Conservation (phyloP, 2,329 filamentous ascomycete species). For the Colletotrichum spaethianum region DNA sequence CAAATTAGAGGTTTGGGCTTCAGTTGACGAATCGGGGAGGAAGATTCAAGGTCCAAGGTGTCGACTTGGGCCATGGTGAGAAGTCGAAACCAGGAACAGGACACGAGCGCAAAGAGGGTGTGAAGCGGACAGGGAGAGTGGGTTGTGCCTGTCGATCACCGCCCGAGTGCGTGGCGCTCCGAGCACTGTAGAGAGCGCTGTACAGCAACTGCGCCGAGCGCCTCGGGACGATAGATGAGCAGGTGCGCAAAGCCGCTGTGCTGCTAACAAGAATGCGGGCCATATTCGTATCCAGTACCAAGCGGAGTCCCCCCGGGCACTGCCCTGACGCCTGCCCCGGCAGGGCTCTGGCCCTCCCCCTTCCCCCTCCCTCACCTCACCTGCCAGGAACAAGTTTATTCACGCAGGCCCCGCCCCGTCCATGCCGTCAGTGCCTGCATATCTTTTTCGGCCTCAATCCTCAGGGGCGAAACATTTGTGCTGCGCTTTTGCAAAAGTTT, state of each 20-base stretch:
- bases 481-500: slow-evolving; percentile 15
- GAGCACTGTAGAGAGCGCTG: slow-evolving; percentile 15
- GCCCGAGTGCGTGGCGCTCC: slow-evolving; percentile 27
- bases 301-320: slow-evolving; percentile 3
- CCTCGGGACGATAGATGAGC: neutral
- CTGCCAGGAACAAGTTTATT: slow-evolving; percentile 33
- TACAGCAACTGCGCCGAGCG: neutral
- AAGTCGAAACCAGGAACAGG: slow-evolving; percentile 22
- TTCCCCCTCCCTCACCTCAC: neutral
- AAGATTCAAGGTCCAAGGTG: slow-evolving; percentile 14
- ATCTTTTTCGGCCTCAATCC: slow-evolving; percentile 2
- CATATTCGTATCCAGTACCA: neutral
- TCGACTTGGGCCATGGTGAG: slow-evolving; percentile 14
- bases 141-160: slow-evolving; percentile 37
- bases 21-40: slow-evolving; percentile 32
- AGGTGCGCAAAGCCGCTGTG: fast-evolving
- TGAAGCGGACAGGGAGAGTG: slow-evolving; percentile 9
- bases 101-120: slow-evolving; percentile 32
- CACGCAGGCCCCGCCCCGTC: slow-evolving; percentile 15
- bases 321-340: neutral
- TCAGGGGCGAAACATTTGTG: slow-evolving; percentile 7
- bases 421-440: slow-evolving; percentile 25
- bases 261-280: neutral
- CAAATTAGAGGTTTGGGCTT: slow-evolving; percentile 13
- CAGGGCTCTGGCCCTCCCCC: neutral